phyloP scores from a whole-genome alignment of 345 rosid genomes.

The Brassica nigra region DNA sequence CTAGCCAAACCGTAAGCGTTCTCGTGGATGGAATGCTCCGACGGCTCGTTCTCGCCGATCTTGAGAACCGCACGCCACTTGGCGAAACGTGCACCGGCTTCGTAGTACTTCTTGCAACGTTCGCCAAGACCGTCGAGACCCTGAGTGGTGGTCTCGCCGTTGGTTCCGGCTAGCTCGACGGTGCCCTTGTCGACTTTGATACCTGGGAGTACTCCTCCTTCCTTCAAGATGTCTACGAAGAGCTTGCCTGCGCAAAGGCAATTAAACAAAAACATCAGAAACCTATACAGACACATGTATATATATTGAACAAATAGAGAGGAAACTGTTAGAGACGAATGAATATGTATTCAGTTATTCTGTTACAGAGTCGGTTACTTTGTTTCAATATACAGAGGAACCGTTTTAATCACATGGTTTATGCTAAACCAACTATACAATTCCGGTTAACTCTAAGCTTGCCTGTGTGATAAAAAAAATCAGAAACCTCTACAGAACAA shows the following conservation, averaged over 20 bases:
- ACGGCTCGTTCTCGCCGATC: slow-evolving; percentile 1
- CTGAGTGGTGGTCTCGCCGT: slow-evolving; percentile 93
- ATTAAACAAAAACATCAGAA: background rate
- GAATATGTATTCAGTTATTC: no score
- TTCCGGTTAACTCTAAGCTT: no score
- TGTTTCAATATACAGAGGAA: no score
- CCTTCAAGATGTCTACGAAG: slow-evolving; percentile 79
- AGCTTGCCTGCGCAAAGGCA: slow-evolving; percentile 62
- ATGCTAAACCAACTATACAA: no score
- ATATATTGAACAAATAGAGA: no score
- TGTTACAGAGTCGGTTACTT: no score
- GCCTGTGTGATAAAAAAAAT: no score
- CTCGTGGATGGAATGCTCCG: background rate
- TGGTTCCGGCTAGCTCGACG: slow-evolving; percentile 83
- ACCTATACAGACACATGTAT: background rate
- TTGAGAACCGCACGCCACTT: background rate
- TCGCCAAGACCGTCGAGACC: slow-evolving; percentile 92
- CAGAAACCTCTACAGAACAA: no score
- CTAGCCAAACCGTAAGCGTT: background rate
- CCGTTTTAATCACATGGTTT: no score
- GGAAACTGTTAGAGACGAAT: no score
- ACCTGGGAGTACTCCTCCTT: slow-evolving; percentile 91
- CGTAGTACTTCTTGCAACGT: slow-evolving; percentile 20
- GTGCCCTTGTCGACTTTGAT: slow-evolving; percentile 98
- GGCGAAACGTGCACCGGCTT: background rate